A percentile compares a stretch with the other conserved stretches of the same genome.
Conservation (phyloP, 2,329 filamentous ascomycete genomes). For the Leptosphaerulina australis region DNA sequence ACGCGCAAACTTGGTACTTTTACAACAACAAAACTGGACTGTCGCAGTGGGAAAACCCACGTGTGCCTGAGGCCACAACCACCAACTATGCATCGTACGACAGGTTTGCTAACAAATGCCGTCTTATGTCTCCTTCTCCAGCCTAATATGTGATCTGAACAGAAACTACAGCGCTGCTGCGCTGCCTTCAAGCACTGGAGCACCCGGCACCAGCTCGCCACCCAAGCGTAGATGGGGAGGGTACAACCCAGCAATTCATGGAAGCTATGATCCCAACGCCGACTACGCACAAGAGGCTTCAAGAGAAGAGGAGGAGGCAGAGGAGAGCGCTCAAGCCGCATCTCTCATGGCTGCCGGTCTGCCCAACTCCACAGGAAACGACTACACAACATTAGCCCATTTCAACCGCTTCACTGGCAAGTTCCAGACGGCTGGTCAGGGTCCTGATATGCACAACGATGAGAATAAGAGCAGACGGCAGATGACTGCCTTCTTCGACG, state of each 20-base stretch:
- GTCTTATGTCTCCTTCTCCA: constrained; percentile 35
- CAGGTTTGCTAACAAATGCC: constrained; percentile 46
- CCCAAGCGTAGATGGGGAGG: constrained; percentile 64
- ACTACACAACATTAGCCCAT: constrained; percentile 71
- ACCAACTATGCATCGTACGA: constrained; percentile 39
- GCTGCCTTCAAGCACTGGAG: constrained; percentile 35
- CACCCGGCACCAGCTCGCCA: constrained; percentile 42
- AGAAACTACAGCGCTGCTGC: constrained; percentile 39
- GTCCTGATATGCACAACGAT: constrained; percentile 79
- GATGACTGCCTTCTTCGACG: constrained; percentile 94
- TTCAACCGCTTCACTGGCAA: constrained; percentile 92
- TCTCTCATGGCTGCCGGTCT: constrained; percentile 36
- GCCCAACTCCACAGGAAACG: constrained; percentile 33
- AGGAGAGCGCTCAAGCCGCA: constrained; percentile 33
- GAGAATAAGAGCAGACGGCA: constrained; percentile 86
- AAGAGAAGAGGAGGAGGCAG: constrained; percentile 48
- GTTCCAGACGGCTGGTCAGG: constrained; percentile 72
- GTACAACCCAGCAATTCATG: constrained; percentile 96
- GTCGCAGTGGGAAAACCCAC: constrained; percentile 85
- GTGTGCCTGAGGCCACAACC: constrained; percentile 61
- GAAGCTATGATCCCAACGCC: constrained; percentile 94
- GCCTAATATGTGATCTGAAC: constrained; percentile 39
- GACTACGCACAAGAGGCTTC: constrained; percentile 72
- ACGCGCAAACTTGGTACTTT: constrained; percentile 76
- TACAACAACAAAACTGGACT: constrained; percentile 78